These are phyloP conservation scores for Aspergillus felis DNA, from an alignment of 2,329 filamentous ascomycete genomes.

Conservation along the genomic window DNA sequence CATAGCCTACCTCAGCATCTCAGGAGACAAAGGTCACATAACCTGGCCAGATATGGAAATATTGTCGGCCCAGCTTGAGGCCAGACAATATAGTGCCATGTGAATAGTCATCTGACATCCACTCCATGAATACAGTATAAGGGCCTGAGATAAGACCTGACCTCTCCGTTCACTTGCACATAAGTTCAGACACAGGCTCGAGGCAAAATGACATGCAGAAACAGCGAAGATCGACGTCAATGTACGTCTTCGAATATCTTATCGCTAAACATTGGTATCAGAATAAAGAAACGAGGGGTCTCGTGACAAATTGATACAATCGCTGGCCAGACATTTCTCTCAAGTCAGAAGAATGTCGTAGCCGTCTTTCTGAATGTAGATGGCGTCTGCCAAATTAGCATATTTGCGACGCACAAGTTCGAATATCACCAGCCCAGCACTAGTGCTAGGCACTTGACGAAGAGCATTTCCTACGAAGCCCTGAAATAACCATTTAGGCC, in stretches of 20 bases:
- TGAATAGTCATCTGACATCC: not conserved
- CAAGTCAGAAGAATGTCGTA: slow-evolving; percentile 57
- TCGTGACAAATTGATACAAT: not conserved
- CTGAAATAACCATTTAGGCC: slow-evolving; percentile 54
- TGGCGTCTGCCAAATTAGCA: slow-evolving; percentile 49
- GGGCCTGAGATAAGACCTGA: not conserved
- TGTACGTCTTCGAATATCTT: not conserved
- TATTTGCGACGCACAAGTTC: slow-evolving; percentile 61
- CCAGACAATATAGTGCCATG: not conserved
- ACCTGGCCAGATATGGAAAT: no score
- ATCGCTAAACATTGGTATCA: not conserved
- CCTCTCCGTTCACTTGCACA: not conserved
- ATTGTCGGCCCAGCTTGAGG: no score
- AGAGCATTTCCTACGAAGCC: slow-evolving; percentile 56
- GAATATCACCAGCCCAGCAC: slow-evolving; percentile 62
- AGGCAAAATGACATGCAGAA: not conserved
- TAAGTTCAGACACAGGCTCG: not conserved
- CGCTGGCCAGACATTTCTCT: slow-evolving; percentile 6
- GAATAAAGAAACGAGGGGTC: not conserved
- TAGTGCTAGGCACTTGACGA: slow-evolving; percentile 60
- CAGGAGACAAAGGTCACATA: no score
- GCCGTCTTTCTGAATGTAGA: slow-evolving; percentile 56
- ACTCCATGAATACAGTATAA: not conserved
- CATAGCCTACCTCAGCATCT: no score
- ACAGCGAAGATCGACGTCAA: not conserved